Evolutionary conservation across 148 eudicot genomes (phyloP).

Genomic region (Diospyros kaki): DNA sequence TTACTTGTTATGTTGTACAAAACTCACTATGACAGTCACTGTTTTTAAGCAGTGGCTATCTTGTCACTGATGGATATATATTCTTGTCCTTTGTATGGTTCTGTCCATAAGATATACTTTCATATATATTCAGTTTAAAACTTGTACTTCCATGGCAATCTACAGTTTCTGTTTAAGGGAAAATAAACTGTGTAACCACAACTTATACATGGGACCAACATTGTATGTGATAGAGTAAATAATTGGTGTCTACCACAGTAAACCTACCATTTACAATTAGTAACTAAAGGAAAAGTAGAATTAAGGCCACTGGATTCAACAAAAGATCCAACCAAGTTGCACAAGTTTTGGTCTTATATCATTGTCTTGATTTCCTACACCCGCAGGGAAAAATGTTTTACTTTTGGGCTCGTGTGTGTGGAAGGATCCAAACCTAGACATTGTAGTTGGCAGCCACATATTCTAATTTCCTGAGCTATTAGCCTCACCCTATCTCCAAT

Average conservation of each 20-base stretch:
- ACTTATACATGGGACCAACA: neutral
- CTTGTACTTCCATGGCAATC: neutral
- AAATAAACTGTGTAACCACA: neutral
- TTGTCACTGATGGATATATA: neutral
- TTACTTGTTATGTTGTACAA: neutral
- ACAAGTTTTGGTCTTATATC: too few relatives aligned
- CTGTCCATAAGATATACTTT: conserved; percentile 3
- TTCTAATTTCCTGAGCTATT: too few relatives aligned
- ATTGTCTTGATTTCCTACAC: too few relatives aligned
- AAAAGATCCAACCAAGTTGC: too few relatives aligned
- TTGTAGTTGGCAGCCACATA: too few relatives aligned
- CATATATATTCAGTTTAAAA: neutral
- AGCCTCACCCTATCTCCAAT: too few relatives aligned
- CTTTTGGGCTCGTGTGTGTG: too few relatives aligned
- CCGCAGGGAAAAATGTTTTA: too few relatives aligned
- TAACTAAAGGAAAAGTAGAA: too few relatives aligned
- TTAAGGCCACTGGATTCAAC: too few relatives aligned
- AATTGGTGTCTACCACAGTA: neutral
- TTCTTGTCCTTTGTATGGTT: neutral
- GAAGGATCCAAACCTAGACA: too few relatives aligned
- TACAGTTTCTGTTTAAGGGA: neutral
- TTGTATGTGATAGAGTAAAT: neutral
- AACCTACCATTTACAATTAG: neutral
- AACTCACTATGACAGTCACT: neutral
- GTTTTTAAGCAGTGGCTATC: neutral